Evolutionary conservation across 2,329 filamentous ascomycete genomes (phyloP), one percentile per base, ranked within the genome.

Genomic region (Colletotrichum orchidophilum): DNA sequence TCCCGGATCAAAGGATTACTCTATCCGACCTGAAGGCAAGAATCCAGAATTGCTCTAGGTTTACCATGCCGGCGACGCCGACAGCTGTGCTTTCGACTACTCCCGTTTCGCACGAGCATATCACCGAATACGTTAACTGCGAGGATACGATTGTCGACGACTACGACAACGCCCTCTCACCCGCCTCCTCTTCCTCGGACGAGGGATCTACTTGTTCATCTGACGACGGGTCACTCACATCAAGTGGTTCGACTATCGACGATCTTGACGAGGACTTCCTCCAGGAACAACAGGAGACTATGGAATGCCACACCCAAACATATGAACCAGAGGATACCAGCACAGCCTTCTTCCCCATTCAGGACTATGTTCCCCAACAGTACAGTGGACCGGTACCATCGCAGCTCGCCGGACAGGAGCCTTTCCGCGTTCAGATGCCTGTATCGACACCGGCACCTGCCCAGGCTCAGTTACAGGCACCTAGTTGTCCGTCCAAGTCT

Each of bases 1-100:
- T 96, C 82, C 95, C 96, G 68, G 88, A 91, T 77, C 90, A 94
- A 80, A 89, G 96, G 81, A 95, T 97, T 78, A 92, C 91, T 67
- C 88, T 99, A 74, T 83, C 90, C 66, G 93, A 97, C 82, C 88
- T 99, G 66, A 91, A 93, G 78, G 87, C 90, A 75, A 86, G 92
- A 79, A 96, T 98, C 79, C 80, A 92, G 77, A 87, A 90, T 73
- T 98, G 95, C 85, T 86, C 91, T 35, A 86, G 87, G 74, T 94
- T 98, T 81, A 97, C 92, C 70, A 84, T 81, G 58, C 86, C 79
- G 78, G 75, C 78, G 76, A 54, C 68, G 75, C 70, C 78, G 74
- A 68, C 77, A 66, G 74, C 79, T 78, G 74, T 77, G n/a, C 76
- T 83, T 70, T 78, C 81, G 24, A 80, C 82, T 21, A 82, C 83